phyloP scores from a whole-genome alignment of 257 asterid genomes.

The Scutellaria baicalensis region DNA sequence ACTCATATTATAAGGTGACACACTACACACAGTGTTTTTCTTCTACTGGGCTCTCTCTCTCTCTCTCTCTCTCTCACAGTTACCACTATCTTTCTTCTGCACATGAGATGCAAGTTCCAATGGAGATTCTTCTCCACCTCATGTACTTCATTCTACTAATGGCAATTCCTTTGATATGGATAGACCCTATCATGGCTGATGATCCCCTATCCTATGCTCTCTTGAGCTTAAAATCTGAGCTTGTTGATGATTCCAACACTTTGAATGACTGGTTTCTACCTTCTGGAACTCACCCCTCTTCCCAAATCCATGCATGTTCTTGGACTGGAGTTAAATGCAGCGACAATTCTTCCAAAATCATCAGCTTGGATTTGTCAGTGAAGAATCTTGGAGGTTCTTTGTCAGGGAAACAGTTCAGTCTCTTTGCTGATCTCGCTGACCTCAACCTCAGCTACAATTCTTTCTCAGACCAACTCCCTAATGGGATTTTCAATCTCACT shows the following conservation, averaged over 20 bases:
- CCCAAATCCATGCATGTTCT: constrained; percentile 55
- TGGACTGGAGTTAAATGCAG: constrained; percentile 79
- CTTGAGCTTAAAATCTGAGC: constrained; percentile 62
- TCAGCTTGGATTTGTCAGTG: constrained; percentile 61
- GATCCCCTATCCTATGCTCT: constrained; percentile 83
- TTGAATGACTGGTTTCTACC: constrained; percentile 63
- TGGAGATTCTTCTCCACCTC: constrained; percentile 64
- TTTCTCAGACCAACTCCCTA: constrained; percentile 58
- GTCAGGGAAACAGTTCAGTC: constrained; percentile 50
- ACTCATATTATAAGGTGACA: constrained; percentile 14
- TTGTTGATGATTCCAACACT: constrained; percentile 44
- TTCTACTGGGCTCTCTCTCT: constrained; percentile 16
- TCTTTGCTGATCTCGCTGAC: constrained; percentile 43
- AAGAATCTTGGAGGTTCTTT: constrained; percentile 76
- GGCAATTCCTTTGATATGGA: constrained; percentile 15
- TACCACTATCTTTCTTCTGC: constrained; percentile 19
- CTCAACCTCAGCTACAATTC: constrained; percentile 79
- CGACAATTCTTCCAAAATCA: constrained; percentile 44
- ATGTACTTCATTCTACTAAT: constrained; percentile 24
- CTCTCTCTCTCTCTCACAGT: constrained; percentile 13
- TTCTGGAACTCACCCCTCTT: constrained; percentile 18
- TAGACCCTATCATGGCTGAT: constrained; percentile 24
- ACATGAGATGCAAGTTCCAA: constrained; percentile 55
- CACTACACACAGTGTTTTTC: constrained; percentile 5
- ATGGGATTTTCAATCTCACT: constrained; percentile 52